These are phyloP conservation scores for Camellia oleifera DNA, from an alignment of 179 eudicot species.

Conservation along the genomic window DNA sequence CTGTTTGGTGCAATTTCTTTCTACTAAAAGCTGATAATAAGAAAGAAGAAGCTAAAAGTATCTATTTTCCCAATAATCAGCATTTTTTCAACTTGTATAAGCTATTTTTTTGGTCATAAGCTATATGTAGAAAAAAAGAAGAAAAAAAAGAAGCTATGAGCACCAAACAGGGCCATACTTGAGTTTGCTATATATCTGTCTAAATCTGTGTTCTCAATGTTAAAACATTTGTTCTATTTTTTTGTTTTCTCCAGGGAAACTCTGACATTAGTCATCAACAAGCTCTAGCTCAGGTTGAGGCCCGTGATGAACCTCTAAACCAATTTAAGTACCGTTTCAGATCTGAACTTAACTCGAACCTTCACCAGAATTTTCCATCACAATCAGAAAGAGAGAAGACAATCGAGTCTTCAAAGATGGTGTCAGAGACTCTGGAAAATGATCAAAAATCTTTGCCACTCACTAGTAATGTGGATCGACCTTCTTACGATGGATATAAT, in stretches of 20 bases:
- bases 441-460: constrained; percentile 29
- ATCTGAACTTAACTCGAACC: constrained; percentile 17
- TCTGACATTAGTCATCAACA: constrained; percentile 34
- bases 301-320: constrained; percentile 26
- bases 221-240: not conserved
- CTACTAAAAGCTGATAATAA: no score
- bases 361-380: constrained; percentile 21
- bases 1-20: no score
- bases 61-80: no score
- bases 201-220: not conserved
- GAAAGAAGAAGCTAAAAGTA: no score
- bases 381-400: constrained; percentile 25
- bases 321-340: constrained; percentile 21
- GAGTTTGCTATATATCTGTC: not conserved
- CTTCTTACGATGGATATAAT: constrained; percentile 63
- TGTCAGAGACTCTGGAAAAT: constrained; percentile 27
- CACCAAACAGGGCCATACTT: not conserved
- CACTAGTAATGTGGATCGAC: constrained; percentile 38
- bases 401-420: constrained; percentile 25
- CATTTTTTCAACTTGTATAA: no score
- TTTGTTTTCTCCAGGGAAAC: constrained; percentile 36
- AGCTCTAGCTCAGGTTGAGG: constrained; percentile 33
- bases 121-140: no score
- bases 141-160: no score
- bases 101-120: no score